phyloP scores from a whole-genome alignment of 192 early-diverging fungal genomes.

The Entomortierella beljakovae region DNA sequence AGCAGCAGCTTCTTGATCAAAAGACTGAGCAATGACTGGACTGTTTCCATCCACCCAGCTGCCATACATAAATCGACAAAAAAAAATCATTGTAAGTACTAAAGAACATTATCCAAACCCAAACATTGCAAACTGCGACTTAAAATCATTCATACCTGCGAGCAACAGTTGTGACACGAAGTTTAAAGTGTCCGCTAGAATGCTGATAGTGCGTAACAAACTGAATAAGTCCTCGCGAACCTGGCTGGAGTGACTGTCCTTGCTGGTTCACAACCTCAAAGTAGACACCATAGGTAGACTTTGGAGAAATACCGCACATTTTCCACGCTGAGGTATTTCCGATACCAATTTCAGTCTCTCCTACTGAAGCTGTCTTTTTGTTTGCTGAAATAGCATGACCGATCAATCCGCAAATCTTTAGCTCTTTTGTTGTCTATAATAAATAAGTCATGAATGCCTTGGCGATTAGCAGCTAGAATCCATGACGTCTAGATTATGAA shows the following conservation, averaged over 20 bases:
- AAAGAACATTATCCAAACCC: too few relatives aligned
- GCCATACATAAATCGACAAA: too few relatives aligned
- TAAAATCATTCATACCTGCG: slow-evolving; percentile 67
- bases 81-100: too few relatives aligned
- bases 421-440: slow-evolving; percentile 88
- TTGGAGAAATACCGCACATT: slow-evolving; percentile 87
- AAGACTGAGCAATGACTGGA: slow-evolving; percentile 89
- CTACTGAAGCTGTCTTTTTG: slow-evolving; percentile 91
- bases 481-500: too few relatives aligned
- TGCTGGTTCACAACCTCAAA: slow-evolving; percentile 97
- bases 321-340: slow-evolving; percentile 97
- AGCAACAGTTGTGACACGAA: slow-evolving; percentile 96
- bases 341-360: slow-evolving; percentile 99
- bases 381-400: slow-evolving; percentile 93
- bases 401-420: slow-evolving; percentile 96
- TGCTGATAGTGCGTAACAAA: slow-evolving; percentile 98
- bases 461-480: neutral
- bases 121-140: too few relatives aligned
- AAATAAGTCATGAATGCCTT: neutral
- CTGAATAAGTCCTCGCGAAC: slow-evolving; percentile 91
- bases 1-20: slow-evolving; percentile 98
- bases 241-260: slow-evolving; percentile 82
- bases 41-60: slow-evolving; percentile 80
- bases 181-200: slow-evolving; percentile 86
- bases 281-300: slow-evolving; percentile 90